A percentile compares a stretch with the other conserved stretches of the same genome.
Conservation (phyloP, 352 stramenopile genomes). For the Peronospora farinosa region DNA sequence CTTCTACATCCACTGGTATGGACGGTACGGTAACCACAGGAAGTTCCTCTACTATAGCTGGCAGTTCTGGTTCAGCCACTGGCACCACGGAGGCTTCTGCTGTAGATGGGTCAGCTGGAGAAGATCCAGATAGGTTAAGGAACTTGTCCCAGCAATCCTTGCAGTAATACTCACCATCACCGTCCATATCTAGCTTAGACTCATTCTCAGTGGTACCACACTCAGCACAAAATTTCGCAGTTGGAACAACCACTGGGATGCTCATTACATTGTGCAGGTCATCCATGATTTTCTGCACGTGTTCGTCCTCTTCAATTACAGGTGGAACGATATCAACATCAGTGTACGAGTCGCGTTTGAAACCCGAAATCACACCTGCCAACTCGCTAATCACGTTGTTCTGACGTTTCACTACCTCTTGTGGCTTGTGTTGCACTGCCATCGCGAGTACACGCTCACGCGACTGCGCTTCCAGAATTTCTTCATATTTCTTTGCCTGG, state of each 20-base stretch:
- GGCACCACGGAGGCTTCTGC: constrained; percentile 1
- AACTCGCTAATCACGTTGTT: constrained; percentile 82
- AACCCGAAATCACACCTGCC: constrained; percentile 55
- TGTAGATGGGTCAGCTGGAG: constrained; percentile 3
- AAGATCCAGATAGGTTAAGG: constrained; percentile 41
- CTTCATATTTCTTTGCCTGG: constrained; percentile 83
- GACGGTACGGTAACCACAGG: constrained; percentile 12
- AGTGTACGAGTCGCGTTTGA: constrained; percentile 71
- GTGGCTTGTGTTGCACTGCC: constrained; percentile 64
- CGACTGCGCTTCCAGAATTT: constrained; percentile 68
- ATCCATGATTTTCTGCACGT: constrained; percentile 64
- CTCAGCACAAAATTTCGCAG: constrained; percentile 72
- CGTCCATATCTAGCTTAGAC: constrained; percentile 70
- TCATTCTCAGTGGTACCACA: constrained; percentile 73
- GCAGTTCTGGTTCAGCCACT: constrained; percentile 15
- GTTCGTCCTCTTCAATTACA: constrained; percentile 53
- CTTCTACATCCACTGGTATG: constrained; percentile 17
- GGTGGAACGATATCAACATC: constrained; percentile 62
- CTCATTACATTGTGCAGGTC: constrained; percentile 78
- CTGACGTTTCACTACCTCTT: constrained; percentile 69
- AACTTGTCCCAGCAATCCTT: constrained; percentile 87
- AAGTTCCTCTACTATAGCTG: constrained; percentile 5
- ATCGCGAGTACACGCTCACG: constrained; percentile 58
- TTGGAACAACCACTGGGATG: constrained; percentile 69
- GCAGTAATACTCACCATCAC: constrained; percentile 83